These are phyloP conservation scores for Colletotrichum sp. DNA, from an alignment of 2,329 filamentous ascomycete species.

Conservation along the genomic window DNA sequence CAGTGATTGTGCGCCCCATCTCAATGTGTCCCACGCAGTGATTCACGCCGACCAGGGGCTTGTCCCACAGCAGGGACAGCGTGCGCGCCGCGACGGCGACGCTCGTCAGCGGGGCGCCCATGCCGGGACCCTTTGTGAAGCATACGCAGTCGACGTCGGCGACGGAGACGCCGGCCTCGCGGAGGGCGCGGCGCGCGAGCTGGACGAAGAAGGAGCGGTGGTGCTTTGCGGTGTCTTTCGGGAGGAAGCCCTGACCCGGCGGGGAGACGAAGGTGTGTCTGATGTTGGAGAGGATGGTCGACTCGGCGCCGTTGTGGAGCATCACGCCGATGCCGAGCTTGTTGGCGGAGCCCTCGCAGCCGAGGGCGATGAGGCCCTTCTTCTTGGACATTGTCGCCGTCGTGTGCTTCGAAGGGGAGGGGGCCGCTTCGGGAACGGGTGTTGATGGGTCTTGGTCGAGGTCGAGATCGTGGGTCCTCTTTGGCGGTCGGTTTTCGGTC, in stretches of 20 bases:
- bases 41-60: constrained; percentile 92
- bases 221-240: constrained; percentile 94
- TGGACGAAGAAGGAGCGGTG: constrained; percentile 85
- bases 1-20: constrained; percentile 94
- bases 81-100: constrained; percentile 87
- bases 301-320: constrained; percentile 67
- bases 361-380: constrained; percentile 55
- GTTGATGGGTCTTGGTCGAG: not conserved
- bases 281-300: constrained; percentile 86
- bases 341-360: constrained; percentile 92
- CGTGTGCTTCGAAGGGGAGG: constrained; percentile 17
- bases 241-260: constrained; percentile 91
- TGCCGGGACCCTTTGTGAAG: constrained; percentile 94
- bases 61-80: constrained; percentile 82
- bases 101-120: constrained; percentile 90
- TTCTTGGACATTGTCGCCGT: constrained; percentile 32
- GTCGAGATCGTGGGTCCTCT: constrained; percentile 15
- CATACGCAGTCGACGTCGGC: constrained; percentile 87
- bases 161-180: constrained; percentile 66
- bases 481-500: constrained; percentile 2
- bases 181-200: constrained; percentile 81
- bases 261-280: constrained; percentile 93
- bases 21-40: constrained; percentile 99
- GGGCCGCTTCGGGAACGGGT: not conserved
- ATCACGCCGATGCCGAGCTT: constrained; percentile 96